Percentiles rank a stretch among this genome's conserved stretches.
phyloP scores from a whole-genome alignment of 169 alveolate genomes.

The Babesia ovata region DNA sequence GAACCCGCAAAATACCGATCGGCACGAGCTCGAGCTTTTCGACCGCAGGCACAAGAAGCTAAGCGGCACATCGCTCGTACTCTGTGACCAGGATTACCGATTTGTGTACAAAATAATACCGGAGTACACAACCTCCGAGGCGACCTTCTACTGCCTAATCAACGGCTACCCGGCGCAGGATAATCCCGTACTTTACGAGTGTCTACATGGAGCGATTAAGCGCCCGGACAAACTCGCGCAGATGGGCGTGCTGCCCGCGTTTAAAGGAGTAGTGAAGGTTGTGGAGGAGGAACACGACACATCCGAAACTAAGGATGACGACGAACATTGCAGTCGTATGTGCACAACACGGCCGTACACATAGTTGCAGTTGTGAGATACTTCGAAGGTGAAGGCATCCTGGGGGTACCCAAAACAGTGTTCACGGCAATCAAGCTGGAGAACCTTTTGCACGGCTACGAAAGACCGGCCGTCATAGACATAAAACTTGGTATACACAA shows the following conservation, averaged over 20 bases:
- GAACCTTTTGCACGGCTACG: slow-evolving; percentile 41
- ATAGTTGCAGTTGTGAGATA: slow-evolving; percentile 2
- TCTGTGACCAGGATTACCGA: slow-evolving; percentile 33
- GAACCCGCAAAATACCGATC: neutral
- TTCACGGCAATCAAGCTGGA: slow-evolving; percentile 47
- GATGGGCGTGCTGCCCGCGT: slow-evolving; percentile 32
- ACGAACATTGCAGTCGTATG: neutral
- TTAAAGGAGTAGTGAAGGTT: slow-evolving; percentile 35
- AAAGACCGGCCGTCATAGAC: slow-evolving; percentile 62
- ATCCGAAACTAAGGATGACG: neutral
- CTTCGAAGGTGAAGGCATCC: neutral
- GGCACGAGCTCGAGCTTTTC: slow-evolving; percentile 34
- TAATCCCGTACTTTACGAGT: slow-evolving; percentile 10
- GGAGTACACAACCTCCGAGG: slow-evolving; percentile 55
- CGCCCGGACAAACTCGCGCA: slow-evolving; percentile 12
- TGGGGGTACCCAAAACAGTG: neutral
- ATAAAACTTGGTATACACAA: slow-evolving; percentile 64
- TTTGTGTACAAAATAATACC: slow-evolving; percentile 62
- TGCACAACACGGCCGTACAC: too few relatives aligned
- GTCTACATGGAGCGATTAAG: slow-evolving; percentile 15
- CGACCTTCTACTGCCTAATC: slow-evolving; percentile 51
- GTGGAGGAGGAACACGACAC: neutral
- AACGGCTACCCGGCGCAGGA: slow-evolving; percentile 5
- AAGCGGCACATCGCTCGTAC: slow-evolving; percentile 69
- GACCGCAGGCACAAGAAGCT: slow-evolving; percentile 52